phyloP scores from a whole-genome alignment of 2,329 filamentous ascomycete genomes.

The Cyanodermella asteris region DNA sequence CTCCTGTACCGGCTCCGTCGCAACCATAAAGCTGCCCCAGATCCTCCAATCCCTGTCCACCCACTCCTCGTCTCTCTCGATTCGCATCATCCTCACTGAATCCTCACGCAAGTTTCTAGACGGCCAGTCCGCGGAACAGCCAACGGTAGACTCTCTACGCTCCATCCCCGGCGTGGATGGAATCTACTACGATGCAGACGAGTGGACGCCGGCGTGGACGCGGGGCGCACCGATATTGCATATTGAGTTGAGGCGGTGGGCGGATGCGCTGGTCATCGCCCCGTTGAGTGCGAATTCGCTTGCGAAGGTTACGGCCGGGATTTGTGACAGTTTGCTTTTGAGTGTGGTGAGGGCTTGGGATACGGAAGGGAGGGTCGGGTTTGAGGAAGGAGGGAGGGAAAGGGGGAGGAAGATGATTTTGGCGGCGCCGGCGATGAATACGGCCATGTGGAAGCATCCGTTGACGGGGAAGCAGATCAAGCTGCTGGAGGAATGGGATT shows the following conservation, averaged over 20 bases:
- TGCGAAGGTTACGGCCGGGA: conserved; percentile 60
- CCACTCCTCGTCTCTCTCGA: conserved; percentile 37
- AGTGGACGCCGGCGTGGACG: conserved; percentile 61
- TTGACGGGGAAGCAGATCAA: conserved; percentile 51
- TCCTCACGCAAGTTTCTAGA: conserved; percentile 54
- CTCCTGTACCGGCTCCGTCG: conserved; percentile 52
- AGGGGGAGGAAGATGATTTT: conserved; percentile 40
- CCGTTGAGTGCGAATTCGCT: conserved; percentile 69
- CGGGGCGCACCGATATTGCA: conserved; percentile 66
- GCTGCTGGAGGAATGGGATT: conserved; percentile 52
- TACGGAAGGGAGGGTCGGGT: conserved; percentile 38
- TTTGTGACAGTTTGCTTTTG: conserved; percentile 53
- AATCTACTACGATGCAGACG: conserved; percentile 64
- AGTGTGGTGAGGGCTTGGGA: conserved; percentile 79
- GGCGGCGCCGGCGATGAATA: conserved; percentile 72
- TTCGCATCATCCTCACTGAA: conserved; percentile 63
- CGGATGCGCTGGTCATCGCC: conserved; percentile 56
- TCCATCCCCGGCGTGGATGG: conserved; percentile 51
- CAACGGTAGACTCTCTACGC: conserved; percentile 36
- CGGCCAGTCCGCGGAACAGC: conserved; percentile 59
- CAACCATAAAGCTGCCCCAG: conserved; percentile 60
- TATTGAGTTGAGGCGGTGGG: conserved; percentile 71
- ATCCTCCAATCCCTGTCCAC: conserved; percentile 32
- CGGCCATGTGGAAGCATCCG: conserved; percentile 73
- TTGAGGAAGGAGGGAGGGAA: conserved; percentile 4